phyloP scores from a whole-genome alignment of 768 basidiomycete genomes.

The Suillus weaverae region DNA sequence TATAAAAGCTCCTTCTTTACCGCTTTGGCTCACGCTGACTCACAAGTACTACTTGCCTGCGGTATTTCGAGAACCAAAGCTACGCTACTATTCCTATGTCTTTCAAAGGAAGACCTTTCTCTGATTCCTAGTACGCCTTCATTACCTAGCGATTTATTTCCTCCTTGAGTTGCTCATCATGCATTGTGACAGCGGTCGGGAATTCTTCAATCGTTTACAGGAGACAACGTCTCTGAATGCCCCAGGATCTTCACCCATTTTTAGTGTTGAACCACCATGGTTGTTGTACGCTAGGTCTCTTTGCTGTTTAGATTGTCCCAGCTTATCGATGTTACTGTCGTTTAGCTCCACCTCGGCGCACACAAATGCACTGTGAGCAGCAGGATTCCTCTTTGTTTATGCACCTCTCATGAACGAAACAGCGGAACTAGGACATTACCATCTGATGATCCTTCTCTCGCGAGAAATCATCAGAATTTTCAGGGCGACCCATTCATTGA shows the following conservation, averaged over 20 bases:
- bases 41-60: background rate
- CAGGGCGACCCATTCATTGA: background rate
- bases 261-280: background rate
- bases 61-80: too few relatives aligned
- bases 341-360: background rate
- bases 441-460: background rate
- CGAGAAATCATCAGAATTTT: background rate
- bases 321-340: background rate
- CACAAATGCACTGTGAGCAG: background rate
- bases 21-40: background rate
- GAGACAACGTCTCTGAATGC: background rate
- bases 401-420: background rate
- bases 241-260: too few relatives aligned
- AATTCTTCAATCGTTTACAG: background rate
- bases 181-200: background rate
- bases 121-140: background rate
- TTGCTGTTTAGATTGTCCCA: background rate
- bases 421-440: background rate
- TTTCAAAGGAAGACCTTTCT: background rate
- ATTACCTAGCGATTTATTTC: background rate
- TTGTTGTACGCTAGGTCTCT: background rate
- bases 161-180: background rate
- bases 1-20: background rate
- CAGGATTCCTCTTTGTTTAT: background rate
- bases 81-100: background rate